Evolutionary conservation across 2,329 filamentous ascomycete species (phyloP).

Genomic region (Amylocarpus encephaloides): DNA sequence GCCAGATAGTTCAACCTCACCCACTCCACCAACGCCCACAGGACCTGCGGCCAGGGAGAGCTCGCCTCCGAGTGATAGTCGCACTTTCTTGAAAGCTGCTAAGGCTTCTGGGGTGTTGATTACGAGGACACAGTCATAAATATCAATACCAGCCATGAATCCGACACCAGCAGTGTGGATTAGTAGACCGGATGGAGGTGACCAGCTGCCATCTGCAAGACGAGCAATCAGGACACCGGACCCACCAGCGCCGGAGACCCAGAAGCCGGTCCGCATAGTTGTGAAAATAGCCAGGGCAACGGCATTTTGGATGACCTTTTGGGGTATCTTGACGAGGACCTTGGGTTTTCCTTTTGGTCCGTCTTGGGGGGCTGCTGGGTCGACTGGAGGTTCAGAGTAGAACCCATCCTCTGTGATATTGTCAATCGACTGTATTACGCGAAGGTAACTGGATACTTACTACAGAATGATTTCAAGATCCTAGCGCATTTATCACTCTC

Average conservation of each 20-base stretch:
- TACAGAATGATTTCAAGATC: constrained; percentile 85
- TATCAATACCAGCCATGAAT: constrained; percentile 85
- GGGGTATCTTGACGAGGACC: constrained; percentile 75
- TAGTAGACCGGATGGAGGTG: constrained; percentile 82
- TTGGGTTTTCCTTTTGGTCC: constrained; percentile 47
- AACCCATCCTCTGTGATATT: constrained; percentile 55
- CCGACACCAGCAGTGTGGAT: constrained; percentile 83
- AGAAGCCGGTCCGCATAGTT: constrained; percentile 85
- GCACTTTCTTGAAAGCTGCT: constrained; percentile 72
- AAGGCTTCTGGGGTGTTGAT: constrained; percentile 82
- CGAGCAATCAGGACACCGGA: constrained; percentile 73
- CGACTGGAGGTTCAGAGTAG: constrained; percentile 43
- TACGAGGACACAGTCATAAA: constrained; percentile 91
- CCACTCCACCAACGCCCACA: constrained; percentile 61
- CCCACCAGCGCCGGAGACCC: constrained; percentile 83
- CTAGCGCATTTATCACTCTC: constrained; percentile 88
- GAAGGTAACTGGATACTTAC: constrained; percentile 40
- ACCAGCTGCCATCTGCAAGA: constrained; percentile 77
- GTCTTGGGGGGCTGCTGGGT: constrained; percentile 12
- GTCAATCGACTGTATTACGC: background rate
- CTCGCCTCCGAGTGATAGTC: constrained; percentile 76
- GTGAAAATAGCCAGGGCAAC: constrained; percentile 89
- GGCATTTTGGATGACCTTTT: constrained; percentile 76
- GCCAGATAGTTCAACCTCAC: constrained; percentile 35
- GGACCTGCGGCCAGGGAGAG: constrained; percentile 72